Conservation (phyloP, 2,329 filamentous ascomycete species). For the Fusarium nelsonii region DNA sequence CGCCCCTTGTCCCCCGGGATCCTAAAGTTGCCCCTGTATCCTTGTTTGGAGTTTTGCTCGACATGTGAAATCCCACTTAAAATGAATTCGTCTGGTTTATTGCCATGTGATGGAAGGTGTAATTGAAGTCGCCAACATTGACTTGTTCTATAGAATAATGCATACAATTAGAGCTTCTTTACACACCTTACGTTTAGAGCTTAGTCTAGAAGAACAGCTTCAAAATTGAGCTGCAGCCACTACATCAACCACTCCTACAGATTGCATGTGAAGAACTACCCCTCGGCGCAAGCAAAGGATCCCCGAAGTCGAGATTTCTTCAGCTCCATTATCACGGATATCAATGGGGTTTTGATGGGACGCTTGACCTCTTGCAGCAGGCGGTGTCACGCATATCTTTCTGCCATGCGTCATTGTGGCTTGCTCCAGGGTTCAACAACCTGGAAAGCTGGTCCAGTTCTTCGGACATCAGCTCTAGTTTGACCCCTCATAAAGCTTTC, state of each 20-base stretch:
- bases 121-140: background rate
- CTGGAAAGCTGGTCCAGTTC: slow-evolving; percentile 40
- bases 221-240: background rate
- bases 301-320: slow-evolving; percentile 21
- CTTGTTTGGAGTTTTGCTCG: slow-evolving; percentile 26
- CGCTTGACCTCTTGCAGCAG: slow-evolving; percentile 43
- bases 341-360: slow-evolving; percentile 47
- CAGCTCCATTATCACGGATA: slow-evolving; percentile 37
- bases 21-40: slow-evolving; percentile 37
- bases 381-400: slow-evolving; percentile 45
- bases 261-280: slow-evolving; percentile 46
- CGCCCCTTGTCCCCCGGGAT: slow-evolving; percentile 33
- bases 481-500: slow-evolving; percentile 39
- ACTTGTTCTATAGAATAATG: background rate
- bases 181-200: background rate
- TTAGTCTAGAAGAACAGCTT: background rate
- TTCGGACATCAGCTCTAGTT: slow-evolving; percentile 33
- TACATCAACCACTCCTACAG: background rate
- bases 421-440: slow-evolving; percentile 49
- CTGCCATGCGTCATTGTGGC: slow-evolving; percentile 50
- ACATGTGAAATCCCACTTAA: slow-evolving; percentile 44
- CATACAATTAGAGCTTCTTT: background rate
- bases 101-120: slow-evolving; percentile 10
- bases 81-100: background rate
- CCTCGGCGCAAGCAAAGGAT: slow-evolving; percentile 32